Conservation (phyloP, 768 basidiomycete genomes). For the Strobilomyces dryophilus region DNA sequence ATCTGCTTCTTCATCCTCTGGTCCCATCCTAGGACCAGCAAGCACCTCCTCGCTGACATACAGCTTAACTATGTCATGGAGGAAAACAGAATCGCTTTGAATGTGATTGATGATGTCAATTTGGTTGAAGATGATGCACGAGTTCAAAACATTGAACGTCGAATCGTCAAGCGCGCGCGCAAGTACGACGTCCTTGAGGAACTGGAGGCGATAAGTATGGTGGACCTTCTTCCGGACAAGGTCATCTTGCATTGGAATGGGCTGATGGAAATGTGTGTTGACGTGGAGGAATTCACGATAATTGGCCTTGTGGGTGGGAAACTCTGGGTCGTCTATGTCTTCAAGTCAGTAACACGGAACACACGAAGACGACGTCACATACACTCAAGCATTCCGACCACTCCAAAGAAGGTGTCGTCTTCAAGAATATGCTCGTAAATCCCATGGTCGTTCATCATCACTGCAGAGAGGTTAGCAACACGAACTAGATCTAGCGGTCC, state of each 20-base stretch:
- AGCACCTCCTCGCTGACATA: slow-evolving; percentile 73
- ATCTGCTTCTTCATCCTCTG: slow-evolving; percentile 28
- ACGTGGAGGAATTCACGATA: slow-evolving; percentile 91
- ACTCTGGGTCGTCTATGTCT: slow-evolving; percentile 87
- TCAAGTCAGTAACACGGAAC: slow-evolving; percentile 13
- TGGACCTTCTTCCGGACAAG: slow-evolving; percentile 84
- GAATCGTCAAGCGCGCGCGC: slow-evolving; percentile 93
- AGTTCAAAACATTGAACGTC: slow-evolving; percentile 95
- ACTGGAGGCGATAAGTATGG: slow-evolving; percentile 95
- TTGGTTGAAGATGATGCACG: slow-evolving; percentile 97
- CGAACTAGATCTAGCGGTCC: background rate
- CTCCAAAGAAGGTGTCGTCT: slow-evolving; percentile 88
- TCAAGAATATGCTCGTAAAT: slow-evolving; percentile 94
- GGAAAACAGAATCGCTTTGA: slow-evolving; percentile 69
- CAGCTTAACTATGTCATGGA: slow-evolving; percentile 71
- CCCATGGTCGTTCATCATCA: slow-evolving; percentile 91
- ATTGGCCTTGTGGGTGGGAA: slow-evolving; percentile 93
- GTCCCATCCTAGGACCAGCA: slow-evolving; percentile 33
- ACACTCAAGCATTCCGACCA: slow-evolving; percentile 98
- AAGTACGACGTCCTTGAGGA: slow-evolving; percentile 97
- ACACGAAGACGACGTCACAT: slow-evolving; percentile 29
- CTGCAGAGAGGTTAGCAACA: slow-evolving; percentile 36
- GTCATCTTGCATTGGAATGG: slow-evolving; percentile 76
- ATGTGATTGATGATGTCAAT: slow-evolving; percentile 95
- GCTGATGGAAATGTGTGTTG: slow-evolving; percentile 83